Percentiles rank a stretch among this genome's conserved stretches.
Conservation (phyloP, 306 rosid species). For the Purshia tridentata region DNA sequence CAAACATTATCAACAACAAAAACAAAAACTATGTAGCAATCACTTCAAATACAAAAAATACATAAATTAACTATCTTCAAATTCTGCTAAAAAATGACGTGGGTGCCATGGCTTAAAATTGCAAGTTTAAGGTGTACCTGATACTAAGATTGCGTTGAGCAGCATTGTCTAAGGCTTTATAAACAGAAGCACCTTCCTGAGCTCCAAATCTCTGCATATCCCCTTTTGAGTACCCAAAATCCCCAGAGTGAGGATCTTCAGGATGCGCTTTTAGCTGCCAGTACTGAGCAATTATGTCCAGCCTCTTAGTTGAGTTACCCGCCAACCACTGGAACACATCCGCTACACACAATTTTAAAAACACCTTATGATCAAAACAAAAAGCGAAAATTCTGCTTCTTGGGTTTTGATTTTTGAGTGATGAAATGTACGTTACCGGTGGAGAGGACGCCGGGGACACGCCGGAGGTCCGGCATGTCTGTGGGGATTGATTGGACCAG, state of each 20-base stretch:
- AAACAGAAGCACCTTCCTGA: slow-evolving; percentile 62
- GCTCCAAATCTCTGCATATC: slow-evolving; percentile 75
- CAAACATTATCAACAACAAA: slow-evolving; percentile 5
- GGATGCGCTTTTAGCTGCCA: slow-evolving; percentile 73
- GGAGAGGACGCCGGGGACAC: slow-evolving; percentile 69
- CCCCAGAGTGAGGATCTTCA: slow-evolving; percentile 69
- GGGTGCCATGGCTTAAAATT: background rate
- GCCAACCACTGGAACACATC: slow-evolving; percentile 90
- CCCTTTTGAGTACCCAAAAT: slow-evolving; percentile 62
- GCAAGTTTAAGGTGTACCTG: slow-evolving; percentile 35
- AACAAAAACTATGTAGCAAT: background rate
- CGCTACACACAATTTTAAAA: slow-evolving; percentile 31
- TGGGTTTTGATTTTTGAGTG: background rate
- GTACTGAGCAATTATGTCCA: slow-evolving; percentile 80
- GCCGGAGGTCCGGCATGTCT: slow-evolving; percentile 67
- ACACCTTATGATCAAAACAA: background rate
- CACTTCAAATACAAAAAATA: background rate
- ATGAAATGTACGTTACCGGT: slow-evolving; percentile 37
- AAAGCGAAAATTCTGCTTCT: background rate
- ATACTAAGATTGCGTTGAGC: slow-evolving; percentile 68
- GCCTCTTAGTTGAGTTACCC: slow-evolving; percentile 57
- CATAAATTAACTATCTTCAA: background rate
- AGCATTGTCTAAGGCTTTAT: slow-evolving; percentile 59
- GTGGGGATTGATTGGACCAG: slow-evolving; percentile 91
- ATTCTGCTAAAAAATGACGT: background rate